Conservation (phyloP, 2,329 filamentous ascomycete species). For the Lasiodiplodia gonubiensis region DNA sequence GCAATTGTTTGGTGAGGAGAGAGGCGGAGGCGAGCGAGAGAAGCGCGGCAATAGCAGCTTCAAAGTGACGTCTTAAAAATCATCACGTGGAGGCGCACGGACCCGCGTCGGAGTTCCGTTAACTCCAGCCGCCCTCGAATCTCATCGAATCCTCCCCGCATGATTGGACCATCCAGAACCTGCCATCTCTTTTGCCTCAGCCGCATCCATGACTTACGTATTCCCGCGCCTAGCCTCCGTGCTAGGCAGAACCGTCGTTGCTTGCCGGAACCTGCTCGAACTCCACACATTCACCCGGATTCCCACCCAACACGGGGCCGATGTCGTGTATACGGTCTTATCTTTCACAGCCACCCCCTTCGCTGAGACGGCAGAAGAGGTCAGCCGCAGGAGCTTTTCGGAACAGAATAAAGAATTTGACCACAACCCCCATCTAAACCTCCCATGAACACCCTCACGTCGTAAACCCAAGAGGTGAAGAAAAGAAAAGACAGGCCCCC, state of each 20-base stretch:
- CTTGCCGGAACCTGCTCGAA: too few relatives aligned
- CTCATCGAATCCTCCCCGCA: conserved; percentile 21
- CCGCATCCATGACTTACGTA: neutral
- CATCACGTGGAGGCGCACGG: conserved; percentile 17
- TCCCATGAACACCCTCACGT: too few relatives aligned
- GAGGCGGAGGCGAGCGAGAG: conserved; percentile 17
- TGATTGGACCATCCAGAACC: conserved; percentile 6
- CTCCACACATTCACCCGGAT: too few relatives aligned
- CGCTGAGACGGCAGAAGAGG: too few relatives aligned
- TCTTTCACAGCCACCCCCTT: too few relatives aligned
- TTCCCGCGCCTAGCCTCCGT: neutral
- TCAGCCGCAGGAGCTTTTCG: too few relatives aligned
- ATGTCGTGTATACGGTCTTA: too few relatives aligned
- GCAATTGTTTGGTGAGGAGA: neutral
- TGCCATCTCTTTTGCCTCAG: conserved; percentile 3
- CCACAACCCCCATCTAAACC: too few relatives aligned
- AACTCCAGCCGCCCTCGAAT: conserved; percentile 25
- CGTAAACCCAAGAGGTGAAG: too few relatives aligned
- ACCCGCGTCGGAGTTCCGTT: neutral
- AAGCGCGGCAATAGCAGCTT: conserved; percentile 10
- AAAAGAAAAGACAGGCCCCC: neutral
- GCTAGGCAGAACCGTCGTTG: neutral
- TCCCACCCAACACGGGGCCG: too few relatives aligned
- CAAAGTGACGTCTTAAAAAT: conserved; percentile 25
- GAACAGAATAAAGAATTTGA: too few relatives aligned